Evolutionary conservation across 73 alveolate genomes (phyloP).

Genomic region (Durusdinium trenchii): DNA sequence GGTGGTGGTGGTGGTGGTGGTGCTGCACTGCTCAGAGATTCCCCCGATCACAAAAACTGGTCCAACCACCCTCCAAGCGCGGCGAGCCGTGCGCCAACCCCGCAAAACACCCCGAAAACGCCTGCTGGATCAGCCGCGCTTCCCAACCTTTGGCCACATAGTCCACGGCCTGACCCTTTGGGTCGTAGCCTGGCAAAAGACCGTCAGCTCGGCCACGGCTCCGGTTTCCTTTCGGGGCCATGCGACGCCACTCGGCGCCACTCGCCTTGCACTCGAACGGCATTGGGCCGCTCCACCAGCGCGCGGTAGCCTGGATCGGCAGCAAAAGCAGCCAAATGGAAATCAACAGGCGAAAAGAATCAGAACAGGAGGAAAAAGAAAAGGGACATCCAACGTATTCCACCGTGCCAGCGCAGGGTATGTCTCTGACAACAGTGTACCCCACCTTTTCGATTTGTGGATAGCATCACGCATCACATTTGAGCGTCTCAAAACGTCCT

Average conservation of each 20-base stretch:
- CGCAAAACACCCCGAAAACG: neutral
- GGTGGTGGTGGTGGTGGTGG: no score
- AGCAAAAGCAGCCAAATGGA: no score
- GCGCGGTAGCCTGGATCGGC: constrained; percentile 53
- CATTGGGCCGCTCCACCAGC: constrained; percentile 42
- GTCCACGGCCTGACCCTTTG: constrained; percentile 60
- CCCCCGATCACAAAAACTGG: no score
- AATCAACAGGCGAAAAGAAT: neutral
- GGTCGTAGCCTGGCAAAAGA: constrained; percentile 43
- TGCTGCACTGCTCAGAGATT: no score
- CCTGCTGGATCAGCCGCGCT: constrained; percentile 81
- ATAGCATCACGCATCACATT: no score
- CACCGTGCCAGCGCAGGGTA: no score
- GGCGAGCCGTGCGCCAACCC: neutral
- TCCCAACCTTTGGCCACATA: constrained; percentile 73
- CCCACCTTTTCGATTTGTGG: no score
- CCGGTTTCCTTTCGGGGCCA: neutral
- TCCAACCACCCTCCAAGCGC: neutral
- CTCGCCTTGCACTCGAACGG: constrained; percentile 30
- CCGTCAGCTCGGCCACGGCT: neutral
- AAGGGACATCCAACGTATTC: no score
- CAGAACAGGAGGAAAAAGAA: neutral
- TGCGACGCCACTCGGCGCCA: neutral
- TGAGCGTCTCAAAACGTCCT: no score
- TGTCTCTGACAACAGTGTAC: no score